Base-by-base conservation (phyloP, 306 rosid species). In the Crotalaria pallida region DNA sequence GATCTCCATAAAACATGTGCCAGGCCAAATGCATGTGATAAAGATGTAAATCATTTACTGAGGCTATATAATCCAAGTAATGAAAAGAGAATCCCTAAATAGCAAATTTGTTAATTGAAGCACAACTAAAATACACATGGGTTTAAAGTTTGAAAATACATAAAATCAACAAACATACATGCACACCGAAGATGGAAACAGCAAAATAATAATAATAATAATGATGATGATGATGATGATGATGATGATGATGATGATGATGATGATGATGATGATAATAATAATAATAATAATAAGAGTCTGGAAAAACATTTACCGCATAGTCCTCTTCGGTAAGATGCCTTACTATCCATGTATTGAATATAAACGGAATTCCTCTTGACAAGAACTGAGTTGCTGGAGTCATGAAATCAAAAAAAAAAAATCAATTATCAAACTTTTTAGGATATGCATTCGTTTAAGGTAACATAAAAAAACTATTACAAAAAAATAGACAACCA, bases 331-430 rank as follows among this genome's bases (percentile, higher is more conserved):
- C 80, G 16, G 89, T 87, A 29, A 94, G 96, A 78, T 90, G 93
- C 85, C 98, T 84, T 56, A 90, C 88, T 67, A 94, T 88, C 96
- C 96, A 91, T 29, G 92, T 86, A 81, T 90, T 94, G 89, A 94
- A 91, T 71, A 90, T 75, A 69, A 94, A 94, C 31, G 96, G 97
- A 34, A 94, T 90, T 53, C 98, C 98, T 68, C 98, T 85, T 24
- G 98, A 94, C 82, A 91, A 83, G 82, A 94, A 75, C 73, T 90
- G 98, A 16, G 97, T 94, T 80, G 98, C 98, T 94, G 82, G 62
- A 71, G 38, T 60, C 77, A 22, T 63, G 21, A 67, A 21, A 58
- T 6, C 21, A 27, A 38, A 29, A 29, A 16, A 56, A 63, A 56
- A 40, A 0, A 67, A 1, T 13, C 44, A 22, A 72, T 72, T 43